Evolutionary conservation across 345 rosid genomes (phyloP).

Genomic region (Rhodamnia rubescens): DNA sequence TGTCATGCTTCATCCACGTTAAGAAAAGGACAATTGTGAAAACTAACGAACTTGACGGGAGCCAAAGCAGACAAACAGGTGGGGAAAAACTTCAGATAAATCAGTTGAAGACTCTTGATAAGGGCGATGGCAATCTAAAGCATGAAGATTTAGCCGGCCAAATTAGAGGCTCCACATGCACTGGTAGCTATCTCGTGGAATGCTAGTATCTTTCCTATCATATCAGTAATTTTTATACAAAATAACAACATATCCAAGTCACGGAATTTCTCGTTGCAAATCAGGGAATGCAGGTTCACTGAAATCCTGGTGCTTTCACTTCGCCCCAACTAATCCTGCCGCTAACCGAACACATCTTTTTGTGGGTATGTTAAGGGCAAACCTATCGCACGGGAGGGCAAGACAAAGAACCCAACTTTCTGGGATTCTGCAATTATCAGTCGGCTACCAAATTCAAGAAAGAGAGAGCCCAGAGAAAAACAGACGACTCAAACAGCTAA

Average conservation of each 20-base stretch:
- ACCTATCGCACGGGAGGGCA: neutral
- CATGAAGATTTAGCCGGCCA: neutral
- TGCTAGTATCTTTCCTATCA: neutral
- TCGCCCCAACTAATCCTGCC: neutral
- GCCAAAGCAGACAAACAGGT: neutral
- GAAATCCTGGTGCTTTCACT: neutral
- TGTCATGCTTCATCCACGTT: neutral
- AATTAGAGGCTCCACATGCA: neutral
- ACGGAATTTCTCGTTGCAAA: neutral
- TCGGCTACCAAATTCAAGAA: neutral
- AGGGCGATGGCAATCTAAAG: neutral
- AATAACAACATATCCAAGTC: neutral
- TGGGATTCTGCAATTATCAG: neutral
- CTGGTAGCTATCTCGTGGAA: neutral
- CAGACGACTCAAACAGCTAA: neutral
- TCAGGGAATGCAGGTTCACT: neutral
- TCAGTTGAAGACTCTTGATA: neutral
- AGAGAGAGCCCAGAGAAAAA: neutral
- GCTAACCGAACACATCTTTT: neutral
- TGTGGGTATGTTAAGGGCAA: neutral
- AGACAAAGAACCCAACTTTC: neutral
- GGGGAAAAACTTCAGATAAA: neutral
- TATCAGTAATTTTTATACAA: neutral
- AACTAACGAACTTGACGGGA: neutral
- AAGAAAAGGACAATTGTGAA: neutral